phyloP scores from a whole-genome alignment of 345 rosid genomes.

The Atalantia buxifolia region DNA sequence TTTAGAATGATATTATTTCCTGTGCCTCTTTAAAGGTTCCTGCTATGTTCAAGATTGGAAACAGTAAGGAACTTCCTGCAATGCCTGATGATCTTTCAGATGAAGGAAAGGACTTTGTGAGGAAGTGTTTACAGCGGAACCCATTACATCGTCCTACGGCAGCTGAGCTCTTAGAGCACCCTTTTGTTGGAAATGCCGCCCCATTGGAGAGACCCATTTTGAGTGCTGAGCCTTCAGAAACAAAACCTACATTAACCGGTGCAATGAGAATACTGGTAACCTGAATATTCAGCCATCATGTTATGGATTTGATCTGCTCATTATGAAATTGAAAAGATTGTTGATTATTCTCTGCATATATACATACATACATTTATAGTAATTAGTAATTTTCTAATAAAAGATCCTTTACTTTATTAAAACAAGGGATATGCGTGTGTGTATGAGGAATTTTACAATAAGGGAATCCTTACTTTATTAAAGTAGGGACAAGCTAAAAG shows the following conservation, averaged over 20 bases:
- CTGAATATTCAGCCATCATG: background rate
- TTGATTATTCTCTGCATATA: background rate
- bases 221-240: constrained; percentile 37
- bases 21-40: constrained; percentile 41
- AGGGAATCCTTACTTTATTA: too few relatives aligned
- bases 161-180: constrained; percentile 57
- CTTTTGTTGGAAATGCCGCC: constrained; percentile 55
- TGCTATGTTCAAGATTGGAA: constrained; percentile 89
- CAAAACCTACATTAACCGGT: constrained; percentile 36
- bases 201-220: constrained; percentile 54
- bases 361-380: too few relatives aligned
- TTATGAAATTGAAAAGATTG: background rate
- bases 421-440: too few relatives aligned
- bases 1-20: background rate
- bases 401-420: too few relatives aligned
- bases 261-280: constrained; percentile 56
- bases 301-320: background rate
- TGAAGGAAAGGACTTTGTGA: constrained; percentile 76
- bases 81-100: constrained; percentile 75
- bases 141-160: constrained; percentile 67
- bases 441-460: too few relatives aligned
- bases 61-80: constrained; percentile 80
- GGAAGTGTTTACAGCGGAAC: constrained; percentile 63
- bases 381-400: too few relatives aligned
- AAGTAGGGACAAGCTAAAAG: too few relatives aligned